These are phyloP conservation scores for Rhizophagus clarus DNA, from an alignment of 192 early-diverging fungal genomes.

Conservation along the genomic window DNA sequence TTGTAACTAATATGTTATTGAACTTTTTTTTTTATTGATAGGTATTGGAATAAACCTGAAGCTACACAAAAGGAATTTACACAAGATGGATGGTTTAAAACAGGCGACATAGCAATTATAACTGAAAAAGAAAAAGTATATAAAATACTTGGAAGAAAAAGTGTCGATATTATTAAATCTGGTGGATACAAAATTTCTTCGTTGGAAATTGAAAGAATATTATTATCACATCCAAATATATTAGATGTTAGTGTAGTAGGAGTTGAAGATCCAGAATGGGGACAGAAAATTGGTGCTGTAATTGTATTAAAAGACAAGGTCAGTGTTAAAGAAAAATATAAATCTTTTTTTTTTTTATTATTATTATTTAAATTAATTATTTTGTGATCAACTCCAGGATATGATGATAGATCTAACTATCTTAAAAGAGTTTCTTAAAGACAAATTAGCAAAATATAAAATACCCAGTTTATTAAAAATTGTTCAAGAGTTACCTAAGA, in stretches of 20 bases:
- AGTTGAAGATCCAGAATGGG: conserved; percentile 74
- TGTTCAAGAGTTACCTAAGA: conserved; percentile 69
- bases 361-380: no score
- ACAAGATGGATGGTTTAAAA: conserved; percentile 78
- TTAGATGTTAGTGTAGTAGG: conserved; percentile 76
- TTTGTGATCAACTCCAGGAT: no score
- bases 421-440: conserved; percentile 17
- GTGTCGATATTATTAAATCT: conserved; percentile 86
- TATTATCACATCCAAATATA: conserved; percentile 63
- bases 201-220: conserved; percentile 80
- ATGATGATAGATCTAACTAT: background rate
- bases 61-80: conserved; percentile 73
- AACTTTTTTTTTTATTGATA: conserved; percentile 21
- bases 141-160: conserved; percentile 78
- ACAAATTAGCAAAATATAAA: conserved; percentile 75
- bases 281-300: conserved; percentile 72
- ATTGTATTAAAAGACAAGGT: conserved; percentile 49
- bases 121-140: conserved; percentile 54
- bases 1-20: background rate
- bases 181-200: conserved; percentile 89
- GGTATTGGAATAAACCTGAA: conserved; percentile 73
- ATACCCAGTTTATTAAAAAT: conserved; percentile 58
- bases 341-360: background rate
- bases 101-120: conserved; percentile 76
- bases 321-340: background rate